Evolutionary conservation across 495 filamentous ascomycete genomes (phyloP).

Genomic region (Aspergillus panamensis): DNA sequence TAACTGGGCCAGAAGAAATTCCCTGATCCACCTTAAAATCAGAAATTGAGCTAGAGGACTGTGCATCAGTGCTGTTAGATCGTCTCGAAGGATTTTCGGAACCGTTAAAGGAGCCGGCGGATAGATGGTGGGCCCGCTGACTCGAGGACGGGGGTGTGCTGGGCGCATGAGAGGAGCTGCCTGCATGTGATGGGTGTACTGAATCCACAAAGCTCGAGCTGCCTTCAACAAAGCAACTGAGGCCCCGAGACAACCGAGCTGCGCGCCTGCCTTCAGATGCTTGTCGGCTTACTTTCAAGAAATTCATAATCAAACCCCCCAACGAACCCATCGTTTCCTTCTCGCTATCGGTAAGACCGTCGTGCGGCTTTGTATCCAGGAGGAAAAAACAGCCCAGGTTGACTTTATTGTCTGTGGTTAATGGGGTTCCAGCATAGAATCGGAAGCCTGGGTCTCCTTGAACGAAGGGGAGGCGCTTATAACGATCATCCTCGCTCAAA

Average conservation of each 20-base stretch:
- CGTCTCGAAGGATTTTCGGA: slow-evolving; percentile 25
- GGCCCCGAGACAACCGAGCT: slow-evolving; percentile 56
- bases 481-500: slow-evolving; percentile 39
- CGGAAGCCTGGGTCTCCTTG: slow-evolving; percentile 38
- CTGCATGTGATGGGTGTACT: slow-evolving; percentile 25
- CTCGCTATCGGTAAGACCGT: slow-evolving; percentile 33
- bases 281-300: slow-evolving; percentile 56
- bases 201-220: slow-evolving; percentile 44
- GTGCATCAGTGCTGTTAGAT: slow-evolving; percentile 29
- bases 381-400: slow-evolving; percentile 70
- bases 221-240: slow-evolving; percentile 62
- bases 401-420: slow-evolving; percentile 63
- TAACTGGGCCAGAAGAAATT: slow-evolving; percentile 23
- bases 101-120: slow-evolving; percentile 31
- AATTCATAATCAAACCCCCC: slow-evolving; percentile 57
- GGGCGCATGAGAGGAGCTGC: slow-evolving; percentile 24
- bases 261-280: slow-evolving; percentile 55
- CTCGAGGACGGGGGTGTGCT: slow-evolving; percentile 28
- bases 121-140: slow-evolving; percentile 27
- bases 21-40: slow-evolving; percentile 27
- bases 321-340: slow-evolving; percentile 45
- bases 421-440: slow-evolving; percentile 50
- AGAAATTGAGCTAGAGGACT: slow-evolving; percentile 32
- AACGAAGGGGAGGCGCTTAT: slow-evolving; percentile 41
- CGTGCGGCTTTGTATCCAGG: slow-evolving; percentile 49